A percentile compares a stretch with the other conserved stretches of the same genome.
Evolutionary conservation across 2,329 filamentous ascomycete species (phyloP).

Genomic region (Fusarium domesticum): DNA sequence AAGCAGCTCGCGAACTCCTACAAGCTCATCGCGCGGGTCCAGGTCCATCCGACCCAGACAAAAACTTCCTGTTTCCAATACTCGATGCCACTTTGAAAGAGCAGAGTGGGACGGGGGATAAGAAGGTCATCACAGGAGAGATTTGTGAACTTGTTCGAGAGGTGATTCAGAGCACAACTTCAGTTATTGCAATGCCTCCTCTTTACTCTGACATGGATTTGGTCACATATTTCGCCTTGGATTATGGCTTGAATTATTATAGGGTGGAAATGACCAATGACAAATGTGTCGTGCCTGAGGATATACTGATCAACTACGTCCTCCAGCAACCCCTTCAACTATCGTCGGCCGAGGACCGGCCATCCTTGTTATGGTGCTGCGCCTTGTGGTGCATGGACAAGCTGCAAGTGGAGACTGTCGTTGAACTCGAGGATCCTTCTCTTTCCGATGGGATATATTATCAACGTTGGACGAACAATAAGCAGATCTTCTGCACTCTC

Average conservation of each 20-base stretch:
- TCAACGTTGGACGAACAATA: slow-evolving; percentile 22
- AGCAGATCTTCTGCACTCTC: slow-evolving; percentile 25
- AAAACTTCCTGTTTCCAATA: slow-evolving; percentile 18
- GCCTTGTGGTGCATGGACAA: slow-evolving; percentile 23
- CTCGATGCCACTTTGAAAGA: slow-evolving; percentile 18
- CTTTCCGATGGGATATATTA: slow-evolving; percentile 13
- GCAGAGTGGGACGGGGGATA: slow-evolving; percentile 8
- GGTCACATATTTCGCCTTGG: slow-evolving; percentile 22
- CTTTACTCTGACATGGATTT: slow-evolving; percentile 21
- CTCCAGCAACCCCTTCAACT: slow-evolving; percentile 15
- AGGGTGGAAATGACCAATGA: slow-evolving; percentile 7
- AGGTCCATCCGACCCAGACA: not conserved
- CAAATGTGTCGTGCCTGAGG: slow-evolving; percentile 12
- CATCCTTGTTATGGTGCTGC: slow-evolving; percentile 16
- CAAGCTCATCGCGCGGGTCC: slow-evolving; percentile 2
- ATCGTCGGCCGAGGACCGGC: not conserved
- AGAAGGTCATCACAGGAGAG: not conserved
- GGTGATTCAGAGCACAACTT: slow-evolving; percentile 8
- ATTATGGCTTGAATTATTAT: slow-evolving; percentile 19
- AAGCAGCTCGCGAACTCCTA: slow-evolving; percentile 13
- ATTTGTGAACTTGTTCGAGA: slow-evolving; percentile 9
- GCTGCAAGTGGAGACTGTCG: slow-evolving; percentile 8
- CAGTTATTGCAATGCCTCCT: slow-evolving; percentile 9
- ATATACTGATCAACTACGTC: slow-evolving; percentile 22
- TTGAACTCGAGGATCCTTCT: slow-evolving; percentile 15